Evolutionary conservation across 805 yeast species (phyloP), one percentile per base, ranked within the genome.

Genomic region (Kazachstania taianensis): DNA sequence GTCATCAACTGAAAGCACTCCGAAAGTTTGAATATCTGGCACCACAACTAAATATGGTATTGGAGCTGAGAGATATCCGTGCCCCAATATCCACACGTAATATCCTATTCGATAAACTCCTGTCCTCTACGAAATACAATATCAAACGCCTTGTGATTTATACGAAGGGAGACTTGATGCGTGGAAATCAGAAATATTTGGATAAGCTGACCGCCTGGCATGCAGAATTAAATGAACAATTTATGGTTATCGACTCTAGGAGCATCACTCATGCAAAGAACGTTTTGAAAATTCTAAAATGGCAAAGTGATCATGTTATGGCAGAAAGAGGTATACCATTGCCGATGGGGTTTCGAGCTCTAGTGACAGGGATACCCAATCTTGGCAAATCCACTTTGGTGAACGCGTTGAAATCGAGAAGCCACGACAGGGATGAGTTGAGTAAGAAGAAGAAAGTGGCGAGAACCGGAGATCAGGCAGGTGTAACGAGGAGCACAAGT

Each of bases 281-380:
- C 29, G 54, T 87, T 4, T 60, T 81, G 12, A 65, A 70, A 7
- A 47, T 65, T 9, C 62, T 83, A 3, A 65, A 64, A 25, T 65
- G 68, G 35, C 60, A 62, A 35, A 69, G 71, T 46, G 42, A 56
- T 19, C 42, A 53, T 4, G 63, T 41, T 18, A 37, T 41, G 16
- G 41, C 39, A 17, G 36, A 37, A 28, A 26, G 37, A 68, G 57
- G 55, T 14, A 84, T 89, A 0, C 73, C 78, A 1, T 94, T 95
- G 0, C 96, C 96, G 0, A 57, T 86, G 40, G 97, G 97, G 0
- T 62, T 81, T 32, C 60, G 86, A 16, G 57, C 82, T 39, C 65
- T 87, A 65, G 73, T 89, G 30, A 77, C 80, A 5, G 98, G 98
- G 0, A 82, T 92, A 92, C 98, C 98, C 1, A 92, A 92, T 54